Percentiles rank a stretch among this genome's conserved stretches.
Conservation (phyloP, 805 yeast species). For the Yarrowia hollandica region DNA sequence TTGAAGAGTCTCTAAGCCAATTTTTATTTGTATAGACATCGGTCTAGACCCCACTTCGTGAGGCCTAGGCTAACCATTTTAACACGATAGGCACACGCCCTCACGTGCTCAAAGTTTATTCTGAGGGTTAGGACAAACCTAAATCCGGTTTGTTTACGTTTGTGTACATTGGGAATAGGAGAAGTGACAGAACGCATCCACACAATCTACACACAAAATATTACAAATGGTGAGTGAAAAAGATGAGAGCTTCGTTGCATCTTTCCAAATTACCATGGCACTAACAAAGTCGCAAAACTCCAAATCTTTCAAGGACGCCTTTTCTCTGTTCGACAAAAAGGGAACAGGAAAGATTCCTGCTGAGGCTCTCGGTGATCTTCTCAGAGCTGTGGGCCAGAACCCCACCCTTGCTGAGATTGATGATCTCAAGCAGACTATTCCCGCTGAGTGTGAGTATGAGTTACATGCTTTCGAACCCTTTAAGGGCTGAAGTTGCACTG, state of each 20-base stretch:
- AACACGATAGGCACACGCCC: slow-evolving; percentile 20
- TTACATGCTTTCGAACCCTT: no score
- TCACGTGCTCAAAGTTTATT: slow-evolving; percentile 15
- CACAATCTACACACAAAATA: slow-evolving; percentile 19
- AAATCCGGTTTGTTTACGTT: slow-evolving; percentile 8
- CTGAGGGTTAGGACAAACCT: background rate
- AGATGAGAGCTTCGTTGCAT: background rate
- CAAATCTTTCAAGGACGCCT: slow-evolving; percentile 79
- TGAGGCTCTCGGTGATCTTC: slow-evolving; percentile 84
- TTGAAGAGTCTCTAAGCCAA: no score
- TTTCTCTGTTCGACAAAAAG: slow-evolving; percentile 92
- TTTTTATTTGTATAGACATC: no score
- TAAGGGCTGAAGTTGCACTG: background rate
- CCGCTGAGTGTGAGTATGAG: slow-evolving; percentile 40
- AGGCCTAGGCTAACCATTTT: background rate
- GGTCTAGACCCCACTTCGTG: background rate
- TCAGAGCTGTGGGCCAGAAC: slow-evolving; percentile 97
- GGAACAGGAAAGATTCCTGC: slow-evolving; percentile 89
- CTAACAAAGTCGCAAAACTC: slow-evolving; percentile 32
- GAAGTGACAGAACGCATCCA: slow-evolving; percentile 16
- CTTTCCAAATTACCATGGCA: slow-evolving; percentile 5
- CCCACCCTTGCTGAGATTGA: slow-evolving; percentile 89
- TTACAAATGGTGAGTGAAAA: slow-evolving; percentile 23
- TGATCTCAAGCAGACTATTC: slow-evolving; percentile 50
- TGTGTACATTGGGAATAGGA: slow-evolving; percentile 28